Base-by-base conservation (phyloP, 805 yeast genomes). In the Pichia exigua region DNA sequence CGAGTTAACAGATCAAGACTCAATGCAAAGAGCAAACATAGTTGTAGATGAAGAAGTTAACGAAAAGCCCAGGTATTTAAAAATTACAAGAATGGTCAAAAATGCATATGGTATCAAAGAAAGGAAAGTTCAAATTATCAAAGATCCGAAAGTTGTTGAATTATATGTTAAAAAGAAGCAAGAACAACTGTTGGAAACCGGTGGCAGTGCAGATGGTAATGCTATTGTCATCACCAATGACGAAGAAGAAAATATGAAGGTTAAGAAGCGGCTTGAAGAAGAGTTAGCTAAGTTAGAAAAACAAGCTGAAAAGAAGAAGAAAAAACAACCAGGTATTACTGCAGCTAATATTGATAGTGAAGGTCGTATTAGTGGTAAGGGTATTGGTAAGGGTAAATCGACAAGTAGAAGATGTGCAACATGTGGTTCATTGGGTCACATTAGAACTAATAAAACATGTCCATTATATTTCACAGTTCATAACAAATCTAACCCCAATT, bases 401-500 rank as follows among this genome's bases (percentile, higher is more conserved):
- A 82, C 81, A 6, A 83, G 85, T 10, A 75, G 99, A 65, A 81
- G 88, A 62, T 92, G 99, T 70, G 91, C 95, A 3, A 85, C 94
- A 0, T 92, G 99, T 75, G 98, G 98, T 22, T 94, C 92, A 13
- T 76, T 87, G 56, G 99, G 98, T 0, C 99, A 92, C 66, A 92
- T 92, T 55, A 78, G 94, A 65, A 92, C 99, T 2, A 90, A 89
- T 65, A 85, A 85, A 57, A 73, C 92, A 2, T 92, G 99, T 70
- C 99, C 98, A 17, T 76, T 90, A 78, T 92, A 87, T 64, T 80
- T 78, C 55, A 66, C 70, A 13, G 63, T 66, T 22, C 68, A 66
- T 45, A 66, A 66, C 53, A 66, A 65, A 49, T 66, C 69, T 11
- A 65, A 66, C 53, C 70, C 70, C 6, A 64, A 66, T 46, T 66